These are phyloP conservation scores for Pichia phayaonensis DNA, from an alignment of 805 yeast genomes.

Conservation along the genomic window DNA sequence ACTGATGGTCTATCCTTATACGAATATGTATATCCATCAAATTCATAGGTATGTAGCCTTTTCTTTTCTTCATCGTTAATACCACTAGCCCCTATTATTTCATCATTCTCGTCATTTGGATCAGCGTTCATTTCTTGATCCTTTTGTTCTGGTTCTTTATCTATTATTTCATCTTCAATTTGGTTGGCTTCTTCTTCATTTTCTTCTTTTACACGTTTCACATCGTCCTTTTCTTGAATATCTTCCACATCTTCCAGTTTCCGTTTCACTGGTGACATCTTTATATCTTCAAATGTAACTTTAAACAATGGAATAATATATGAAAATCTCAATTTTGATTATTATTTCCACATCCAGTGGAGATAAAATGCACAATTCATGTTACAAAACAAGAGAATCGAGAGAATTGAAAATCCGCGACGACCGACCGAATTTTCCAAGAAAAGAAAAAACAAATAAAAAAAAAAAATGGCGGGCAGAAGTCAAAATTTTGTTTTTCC, in stretches of 20 bases:
- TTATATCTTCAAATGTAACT: neutral
- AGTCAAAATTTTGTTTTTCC: neutral
- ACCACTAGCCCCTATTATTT: slow-evolving; percentile 21
- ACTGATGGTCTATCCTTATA: slow-evolving; percentile 93
- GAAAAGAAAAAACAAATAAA: too few species aligned
- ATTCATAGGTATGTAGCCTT: slow-evolving; percentile 41
- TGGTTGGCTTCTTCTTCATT: neutral
- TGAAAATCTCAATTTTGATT: neutral
- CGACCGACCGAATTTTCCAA: neutral
- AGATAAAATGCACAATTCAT: neutral
- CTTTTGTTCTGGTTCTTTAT: neutral
- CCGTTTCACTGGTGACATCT: slow-evolving; percentile 2
- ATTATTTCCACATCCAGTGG: neutral
- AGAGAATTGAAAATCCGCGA: neutral
- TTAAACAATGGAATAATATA: neutral
- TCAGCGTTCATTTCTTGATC: slow-evolving; percentile 13
- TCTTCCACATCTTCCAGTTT: neutral
- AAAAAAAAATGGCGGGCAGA: neutral
- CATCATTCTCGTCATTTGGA: slow-evolving; percentile 10
- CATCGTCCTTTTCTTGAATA: neutral
- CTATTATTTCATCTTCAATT: neutral
- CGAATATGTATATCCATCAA: slow-evolving; percentile 73
- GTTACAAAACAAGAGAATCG: neutral
- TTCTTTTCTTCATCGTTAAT: slow-evolving; percentile 35
- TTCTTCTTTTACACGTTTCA: neutral